A percentile compares a stretch with the other conserved stretches of the same genome.
phyloP scores from a whole-genome alignment of 1,284 basidiomycete genomes.

The Fomes fomentarius region DNA sequence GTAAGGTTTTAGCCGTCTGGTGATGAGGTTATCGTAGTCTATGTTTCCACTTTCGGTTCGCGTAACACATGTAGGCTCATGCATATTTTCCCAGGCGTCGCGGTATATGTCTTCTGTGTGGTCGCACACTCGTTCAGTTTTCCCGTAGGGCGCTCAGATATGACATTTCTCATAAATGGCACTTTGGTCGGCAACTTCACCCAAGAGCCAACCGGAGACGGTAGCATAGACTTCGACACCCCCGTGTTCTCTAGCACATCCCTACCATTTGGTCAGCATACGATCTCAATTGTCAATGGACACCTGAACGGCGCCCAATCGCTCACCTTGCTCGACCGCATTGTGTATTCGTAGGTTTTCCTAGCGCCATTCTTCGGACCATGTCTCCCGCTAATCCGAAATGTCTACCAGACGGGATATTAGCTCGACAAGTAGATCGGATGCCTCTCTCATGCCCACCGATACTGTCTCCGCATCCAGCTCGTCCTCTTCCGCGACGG shows the following conservation, averaged over 20 bases:
- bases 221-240: constrained; percentile 33
- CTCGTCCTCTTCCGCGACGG: neutral
- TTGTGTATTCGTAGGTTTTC: constrained; percentile 27
- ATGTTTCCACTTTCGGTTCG: too few relatives aligned
- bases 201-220: constrained; percentile 11
- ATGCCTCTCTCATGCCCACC: neutral
- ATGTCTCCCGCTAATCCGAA: neutral
- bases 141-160: constrained; percentile 35
- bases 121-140: constrained; percentile 27
- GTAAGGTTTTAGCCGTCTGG: too few relatives aligned
- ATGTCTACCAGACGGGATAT: constrained; percentile 13
- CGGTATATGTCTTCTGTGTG: constrained; percentile 37
- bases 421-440: neutral
- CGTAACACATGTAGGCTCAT: neutral
- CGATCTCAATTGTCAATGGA: constrained; percentile 23
- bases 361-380: neutral
- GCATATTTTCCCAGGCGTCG: constrained; percentile 28
- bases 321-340: constrained; percentile 26
- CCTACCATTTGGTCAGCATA: constrained; percentile 25
- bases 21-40: too few relatives aligned
- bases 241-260: constrained; percentile 36
- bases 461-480: neutral
- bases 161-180: constrained; percentile 42
- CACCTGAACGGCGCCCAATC: constrained; percentile 10
- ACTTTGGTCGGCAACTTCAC: constrained; percentile 31